Evolutionary conservation across 2,329 filamentous ascomycete species (phyloP), one percentile per base, ranked within the genome.

Genomic region (Teratosphaeria zuluensis): DNA sequence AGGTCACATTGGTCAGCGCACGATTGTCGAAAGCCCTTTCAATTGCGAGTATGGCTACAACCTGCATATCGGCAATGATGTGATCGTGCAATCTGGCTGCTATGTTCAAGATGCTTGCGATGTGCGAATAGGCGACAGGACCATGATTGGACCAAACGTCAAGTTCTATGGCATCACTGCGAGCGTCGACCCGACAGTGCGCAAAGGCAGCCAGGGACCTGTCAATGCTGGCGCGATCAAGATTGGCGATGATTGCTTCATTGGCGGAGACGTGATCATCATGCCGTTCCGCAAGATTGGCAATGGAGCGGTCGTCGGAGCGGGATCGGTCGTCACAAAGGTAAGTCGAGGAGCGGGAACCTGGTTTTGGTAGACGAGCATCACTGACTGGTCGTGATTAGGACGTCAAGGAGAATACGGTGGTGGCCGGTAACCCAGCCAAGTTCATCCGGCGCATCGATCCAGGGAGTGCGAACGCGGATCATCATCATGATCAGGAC

Each of bases 21-120:
- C 89, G 4, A 80, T 86, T 51, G 88, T 99, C 30, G 90, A 96
- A 68, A 85, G 89, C 2, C 92, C 92, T 0, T 97, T 99, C 72
- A 86, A 81, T 53, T 96, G 92, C 71, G 91, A 96, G 68, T 96
- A 96, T 69, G 94, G 94, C 0, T 97, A 96, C 76, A 97, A 99
- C 72, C 88, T 97, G 66, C 82, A 83, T 54, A 88, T 99, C 64
- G 92, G 89, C 12, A 87, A 92, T 65, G 86, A 94, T 63, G 90
- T 95, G 2, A 83, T 86, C 58, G 88, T 99, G 64, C 89, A 88
- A 19, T 83, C 89, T 58, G 88, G 90, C 68, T 96, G 92, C 73
- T 86, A 85, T 30, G 87, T 97, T 69, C 84, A 92, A 58, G 94
- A 99, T 71, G 86, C 91, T n/a, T 88, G 86, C 70, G 81, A 86